Evolutionary conservation across 306 rosid genomes (phyloP), one percentile per base, ranked within the genome.

Genomic region (Vigna mungo): DNA sequence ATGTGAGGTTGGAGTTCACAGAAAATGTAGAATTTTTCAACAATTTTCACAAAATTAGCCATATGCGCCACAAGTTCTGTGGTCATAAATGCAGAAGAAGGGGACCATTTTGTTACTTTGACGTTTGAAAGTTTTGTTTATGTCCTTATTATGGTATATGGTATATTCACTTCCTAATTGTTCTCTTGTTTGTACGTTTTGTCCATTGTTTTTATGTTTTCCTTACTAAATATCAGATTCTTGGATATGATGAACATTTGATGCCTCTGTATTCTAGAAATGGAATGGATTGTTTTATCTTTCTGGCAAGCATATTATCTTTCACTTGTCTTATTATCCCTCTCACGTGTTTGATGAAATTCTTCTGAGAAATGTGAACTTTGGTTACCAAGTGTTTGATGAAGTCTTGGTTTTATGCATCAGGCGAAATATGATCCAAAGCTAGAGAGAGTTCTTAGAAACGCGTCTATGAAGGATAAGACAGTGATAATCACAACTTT

Each of bases 401-500:
- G 34, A 0, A 56, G 13, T n/a, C 58, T 55, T 23, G 16, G 51
- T 2, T 53, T 60, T 52, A 27, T 75, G 39, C 25, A 36, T 2
- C 78, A 84, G 87, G 78, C 15, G 1, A 12, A 7, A 1, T 41
- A 32, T 72, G 87, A 53, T 55, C 63, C 80, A 70, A 66, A 74
- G 60, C 76, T 92, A 36, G 80, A 82, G 7, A 14, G 23, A 3
- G 67, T 92, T 49, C 84, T 94, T 1, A 82, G 21, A 84, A 68
- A 72, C 0, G 98, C 96, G 5, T 78, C 97, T 0, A 92, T 84
- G 95, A 41, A 79, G 67, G 68, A 85, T 49, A 83, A 83, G 61
- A 94, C 97, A 20, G 87, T 94, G 41, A 85, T 94, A 32, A 13
- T 94, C 6, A 91, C 98, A 25, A 94, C 95, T 1, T 17, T 94